Conservation (phyloP, 169 alveolate species). For the Neospora caninum region DNA sequence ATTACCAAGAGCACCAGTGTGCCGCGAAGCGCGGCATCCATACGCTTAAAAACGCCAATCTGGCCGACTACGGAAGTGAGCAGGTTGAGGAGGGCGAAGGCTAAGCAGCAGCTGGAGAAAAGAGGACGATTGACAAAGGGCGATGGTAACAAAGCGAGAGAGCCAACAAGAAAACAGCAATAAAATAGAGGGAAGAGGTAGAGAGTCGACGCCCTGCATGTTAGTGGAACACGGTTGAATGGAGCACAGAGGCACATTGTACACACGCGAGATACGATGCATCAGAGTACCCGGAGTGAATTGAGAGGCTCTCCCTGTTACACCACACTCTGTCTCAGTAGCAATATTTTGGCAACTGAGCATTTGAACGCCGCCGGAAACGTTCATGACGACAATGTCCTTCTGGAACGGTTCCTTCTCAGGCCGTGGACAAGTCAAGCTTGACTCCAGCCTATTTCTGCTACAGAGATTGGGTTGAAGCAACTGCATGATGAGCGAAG, state of each 20-base stretch:
- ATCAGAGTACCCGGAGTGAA: background rate
- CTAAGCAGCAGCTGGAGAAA: background rate
- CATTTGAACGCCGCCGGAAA: too few species aligned
- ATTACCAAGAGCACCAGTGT: conserved; percentile 32
- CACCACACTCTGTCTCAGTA: too few species aligned
- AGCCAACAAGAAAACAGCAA: background rate
- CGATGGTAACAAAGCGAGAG: background rate
- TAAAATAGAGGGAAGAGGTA: conserved; percentile 16
- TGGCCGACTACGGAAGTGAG: conserved; percentile 15
- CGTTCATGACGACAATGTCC: too few species aligned
- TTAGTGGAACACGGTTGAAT: background rate
- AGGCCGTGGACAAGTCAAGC: too few species aligned
- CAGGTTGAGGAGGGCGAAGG: conserved; percentile 27
- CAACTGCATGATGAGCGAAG: too few species aligned
- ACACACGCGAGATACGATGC: background rate
- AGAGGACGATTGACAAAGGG: conserved; percentile 23
- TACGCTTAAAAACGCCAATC: conserved; percentile 19
- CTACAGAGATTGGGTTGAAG: too few species aligned
- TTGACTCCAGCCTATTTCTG: too few species aligned
- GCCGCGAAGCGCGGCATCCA: conserved; percentile 49
- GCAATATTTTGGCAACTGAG: too few species aligned
- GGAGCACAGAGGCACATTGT: conserved; percentile 39
- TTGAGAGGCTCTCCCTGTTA: too few species aligned
- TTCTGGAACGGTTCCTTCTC: too few species aligned
- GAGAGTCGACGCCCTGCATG: background rate